Conservation (phyloP, 1,284 basidiomycete species). For the Tremellales sp. region DNA sequence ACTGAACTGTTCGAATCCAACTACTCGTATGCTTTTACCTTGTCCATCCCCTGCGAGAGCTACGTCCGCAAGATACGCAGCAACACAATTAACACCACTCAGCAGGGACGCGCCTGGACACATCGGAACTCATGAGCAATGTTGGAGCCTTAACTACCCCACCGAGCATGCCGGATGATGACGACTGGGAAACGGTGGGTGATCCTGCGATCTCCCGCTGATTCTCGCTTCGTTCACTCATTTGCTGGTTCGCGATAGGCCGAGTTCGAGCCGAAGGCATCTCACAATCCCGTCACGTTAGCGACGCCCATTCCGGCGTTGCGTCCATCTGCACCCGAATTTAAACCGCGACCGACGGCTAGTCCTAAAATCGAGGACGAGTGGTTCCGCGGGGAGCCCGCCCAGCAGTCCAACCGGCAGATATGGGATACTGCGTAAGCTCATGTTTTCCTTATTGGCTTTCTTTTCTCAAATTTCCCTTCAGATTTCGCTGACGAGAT, state of each 20-base stretch:
- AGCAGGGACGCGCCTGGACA: too few species aligned
- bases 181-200: slow-evolving; percentile 34
- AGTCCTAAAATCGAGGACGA: slow-evolving; percentile 21
- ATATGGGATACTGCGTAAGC: slow-evolving; percentile 43
- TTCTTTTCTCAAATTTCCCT: background rate
- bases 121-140: too few species aligned
- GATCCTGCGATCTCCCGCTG: background rate
- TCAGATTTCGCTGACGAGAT: background rate
- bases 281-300: background rate
- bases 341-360: slow-evolving; percentile 10
- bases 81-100: too few species aligned
- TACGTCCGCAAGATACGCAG: too few species aligned
- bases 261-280: slow-evolving; percentile 3
- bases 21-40: too few species aligned
- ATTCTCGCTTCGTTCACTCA: slow-evolving; percentile 2
- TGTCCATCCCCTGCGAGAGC: too few species aligned
- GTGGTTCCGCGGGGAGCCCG: slow-evolving; percentile 27
- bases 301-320: slow-evolving; percentile 1
- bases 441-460: background rate
- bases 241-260: slow-evolving; percentile 3
- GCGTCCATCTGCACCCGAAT: slow-evolving; percentile 10
- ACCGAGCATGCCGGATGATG: slow-evolving; percentile 19
- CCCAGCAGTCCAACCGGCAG: slow-evolving; percentile 27
- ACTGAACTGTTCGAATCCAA: too few species aligned
- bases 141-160: too few species aligned